Evolutionary conservation across 2,329 filamentous ascomycete genomes (phyloP), one percentile per base, ranked within the genome.

Genomic region (Sphaerostilbella broomeana): DNA sequence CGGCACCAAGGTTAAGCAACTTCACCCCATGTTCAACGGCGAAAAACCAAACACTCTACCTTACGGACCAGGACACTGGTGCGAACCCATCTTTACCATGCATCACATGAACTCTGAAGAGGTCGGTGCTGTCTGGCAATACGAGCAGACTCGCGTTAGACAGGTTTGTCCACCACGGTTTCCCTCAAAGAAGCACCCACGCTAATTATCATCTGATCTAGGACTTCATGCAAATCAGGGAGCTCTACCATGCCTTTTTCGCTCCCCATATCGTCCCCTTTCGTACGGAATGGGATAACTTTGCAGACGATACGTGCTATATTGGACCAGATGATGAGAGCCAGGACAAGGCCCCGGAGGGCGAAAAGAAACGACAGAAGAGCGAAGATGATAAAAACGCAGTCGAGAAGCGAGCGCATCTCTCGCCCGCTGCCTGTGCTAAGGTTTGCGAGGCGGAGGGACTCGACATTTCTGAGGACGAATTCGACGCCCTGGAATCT

Each of bases 51-150:
- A 59, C 25, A 72, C 68, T 8, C 51, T 76, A 21, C 68, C 69
- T 5, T 75, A 64, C 42, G 64, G 67, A 1, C 58, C 57, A 4
- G 61, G 55, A 8, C 69, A 73, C 44, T 77, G 73, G 72, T 77
- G 73, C 45, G 68, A 75, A 49, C 72, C 73, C 5, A 62, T 74
- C n/a, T 52, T 77, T 27, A 74, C 72, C 4, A 73, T 77, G 69
- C 72, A 75, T 48, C 70, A 75, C 48, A 65, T 77, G 54, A 65
- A 66, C 32, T 61, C 70, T 7, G 65, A 72, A 47, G 72, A 77
- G 50, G 63, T 75, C 31, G 70, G 64, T 46, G 58, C 51, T 28
- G 61, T 74, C 22, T 77, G 72, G 69, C 64, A 72, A 39, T 75
- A 66, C 42, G 73, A 77, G 50, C 64, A 73, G 51, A 68, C 63